These are phyloP conservation scores for Chaetomiaceae sp. DNA, from an alignment of 2,329 filamentous ascomycete genomes.

Conservation along the genomic window DNA sequence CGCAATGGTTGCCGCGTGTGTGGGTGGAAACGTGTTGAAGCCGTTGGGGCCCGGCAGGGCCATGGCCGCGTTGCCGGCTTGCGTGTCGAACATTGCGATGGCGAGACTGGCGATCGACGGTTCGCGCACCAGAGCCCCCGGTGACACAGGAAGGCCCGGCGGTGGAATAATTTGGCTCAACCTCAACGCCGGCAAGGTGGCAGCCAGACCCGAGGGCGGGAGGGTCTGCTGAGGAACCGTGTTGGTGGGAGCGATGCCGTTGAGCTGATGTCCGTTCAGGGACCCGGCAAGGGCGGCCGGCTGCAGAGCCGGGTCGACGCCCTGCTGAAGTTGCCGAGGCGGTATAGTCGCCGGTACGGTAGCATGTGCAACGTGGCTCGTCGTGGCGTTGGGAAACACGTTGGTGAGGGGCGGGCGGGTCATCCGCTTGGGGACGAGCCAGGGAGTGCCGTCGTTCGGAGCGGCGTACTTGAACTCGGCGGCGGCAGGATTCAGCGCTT, in stretches of 20 bases:
- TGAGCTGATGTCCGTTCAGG: neutral
- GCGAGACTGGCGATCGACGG: neutral
- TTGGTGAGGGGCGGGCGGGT: conserved; percentile 21
- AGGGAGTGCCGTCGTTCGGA: neutral
- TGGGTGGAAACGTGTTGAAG: conserved; percentile 15
- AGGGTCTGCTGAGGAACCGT: neutral
- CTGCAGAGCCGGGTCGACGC: too few species aligned
- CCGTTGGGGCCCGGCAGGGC: neutral
- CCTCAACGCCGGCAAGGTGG: neutral
- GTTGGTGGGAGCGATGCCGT: neutral
- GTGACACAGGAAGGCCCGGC: too few species aligned
- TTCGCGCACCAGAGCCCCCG: too few species aligned
- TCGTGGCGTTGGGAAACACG: conserved; percentile 16
- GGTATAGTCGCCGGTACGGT: neutral
- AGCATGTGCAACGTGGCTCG: neutral
- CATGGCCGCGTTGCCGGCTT: neutral
- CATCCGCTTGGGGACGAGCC: conserved; percentile 20
- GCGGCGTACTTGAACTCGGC: conserved; percentile 24
- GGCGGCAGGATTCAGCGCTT: conserved; percentile 26
- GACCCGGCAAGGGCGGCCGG: neutral
- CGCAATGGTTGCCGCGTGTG: neutral
- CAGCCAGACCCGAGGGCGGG: neutral
- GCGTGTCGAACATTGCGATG: neutral
- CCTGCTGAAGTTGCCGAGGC: neutral
- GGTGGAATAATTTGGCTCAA: too few species aligned